Base-by-base conservation (phyloP, 768 basidiomycete species). In the Boletus rubroflammeus region DNA sequence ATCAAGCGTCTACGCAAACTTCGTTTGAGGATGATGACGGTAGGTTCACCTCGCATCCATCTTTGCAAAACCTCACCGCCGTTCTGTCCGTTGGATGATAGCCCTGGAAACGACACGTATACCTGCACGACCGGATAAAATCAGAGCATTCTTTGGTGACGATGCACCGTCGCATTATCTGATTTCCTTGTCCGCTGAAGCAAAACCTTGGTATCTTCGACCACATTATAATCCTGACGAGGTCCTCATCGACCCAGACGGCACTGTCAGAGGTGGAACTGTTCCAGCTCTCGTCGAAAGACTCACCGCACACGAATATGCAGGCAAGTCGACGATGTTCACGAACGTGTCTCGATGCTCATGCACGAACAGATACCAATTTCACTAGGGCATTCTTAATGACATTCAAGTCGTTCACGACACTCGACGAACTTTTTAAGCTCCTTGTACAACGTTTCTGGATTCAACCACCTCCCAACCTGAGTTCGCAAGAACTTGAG, bases 331-430 rank as follows among this genome's bases (percentile, higher is more conserved):
- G 6, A 42, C 13, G 15, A 26, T 28, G 8, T 23, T 44, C 26
- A 13, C 14, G 6, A 28, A 26, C 7, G n/a, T 5, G 11, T 43
- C n/a, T 14, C 17, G 14, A 15, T 0, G 29, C 55, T 68, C 9
- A 62, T 39, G 29, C 40, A 5, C 47, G 28, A 25, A n/a, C 42
- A 82, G 81, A 85, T 64, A 75, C 78, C 23, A 73, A 73, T 34
- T 85, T 81, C 67, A 81, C 73, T 58, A 76, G 77, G 54, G 81
- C 84, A 11, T 88, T 88, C 73, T 68, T 87, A 41, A 77, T 85
- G 72, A 88, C 86, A 3, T 87, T 84, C 73, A 81, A 82, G 60
- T 83, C 83, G 0, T 88, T 88, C 66, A 81, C 79, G 50, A 78
- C 78, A 11, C 70, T 80, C 2, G 73, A 79, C 29, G 74, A 81